Evolutionary conservation across 1,284 basidiomycete genomes (phyloP).

Genomic region (Papiliotrema laurentii): DNA sequence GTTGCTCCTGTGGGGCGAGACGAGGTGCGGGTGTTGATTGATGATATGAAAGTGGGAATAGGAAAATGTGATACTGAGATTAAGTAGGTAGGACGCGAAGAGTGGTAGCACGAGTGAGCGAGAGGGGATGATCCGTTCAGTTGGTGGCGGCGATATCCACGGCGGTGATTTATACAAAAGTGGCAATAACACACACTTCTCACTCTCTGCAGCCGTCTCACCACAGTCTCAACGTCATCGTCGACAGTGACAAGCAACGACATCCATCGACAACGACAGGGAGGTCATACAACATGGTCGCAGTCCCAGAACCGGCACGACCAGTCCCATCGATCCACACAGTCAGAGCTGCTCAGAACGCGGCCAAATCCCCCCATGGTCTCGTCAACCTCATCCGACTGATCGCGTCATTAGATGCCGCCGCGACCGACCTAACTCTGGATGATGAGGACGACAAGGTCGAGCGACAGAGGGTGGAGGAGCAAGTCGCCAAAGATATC

Average conservation of each 20-base stretch:
- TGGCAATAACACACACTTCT: background rate
- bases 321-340: conserved; percentile 24
- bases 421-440: conserved; percentile 9
- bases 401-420: conserved; percentile 30
- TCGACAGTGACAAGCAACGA: background rate
- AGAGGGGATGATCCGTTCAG: background rate
- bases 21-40: too few relatives aligned
- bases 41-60: conserved; percentile 5
- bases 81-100: conserved; percentile 5
- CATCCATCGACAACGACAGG: too few relatives aligned
- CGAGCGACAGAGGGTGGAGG: conserved; percentile 14
- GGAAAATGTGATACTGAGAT: too few relatives aligned
- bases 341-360: conserved; percentile 21
- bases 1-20: too few relatives aligned
- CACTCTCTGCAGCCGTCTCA: background rate
- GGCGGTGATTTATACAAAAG: too few relatives aligned
- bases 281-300: too few relatives aligned
- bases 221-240: background rate
- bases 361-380: conserved; percentile 33
- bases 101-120: background rate
- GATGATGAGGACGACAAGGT: conserved; percentile 13
- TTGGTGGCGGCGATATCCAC: too few relatives aligned
- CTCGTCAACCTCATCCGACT: conserved; percentile 42
- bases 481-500: conserved; percentile 40
- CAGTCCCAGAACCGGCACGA: too few relatives aligned